Evolutionary conservation across 495 filamentous ascomycete species (phyloP), one percentile per base, ranked within the genome.

Genomic region (Penicillium goetzii): DNA sequence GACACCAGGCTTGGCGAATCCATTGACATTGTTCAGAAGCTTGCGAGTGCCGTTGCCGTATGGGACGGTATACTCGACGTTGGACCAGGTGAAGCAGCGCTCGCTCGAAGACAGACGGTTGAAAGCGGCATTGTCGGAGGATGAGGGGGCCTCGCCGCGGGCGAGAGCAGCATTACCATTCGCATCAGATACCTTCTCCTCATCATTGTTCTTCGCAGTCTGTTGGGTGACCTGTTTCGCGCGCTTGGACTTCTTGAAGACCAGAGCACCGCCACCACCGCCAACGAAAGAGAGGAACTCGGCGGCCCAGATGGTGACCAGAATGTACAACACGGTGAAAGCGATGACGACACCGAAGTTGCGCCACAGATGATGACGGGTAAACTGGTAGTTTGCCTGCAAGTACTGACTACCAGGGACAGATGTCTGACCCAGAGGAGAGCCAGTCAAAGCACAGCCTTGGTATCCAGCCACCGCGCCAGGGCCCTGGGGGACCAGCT

Each of bases 271-370:
- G 36, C 81, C 84, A 30, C 83, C 84, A 47, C 81, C 80, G 2
- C 80, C 78, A 36, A 79, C 78, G 58, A 80, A 87, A 25, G 77
- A 81, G 50, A 83, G 83, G 2, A 79, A 59, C 58, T 89, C 86
- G 19, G 84, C 78, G 11, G 83, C 88, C 45, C 87, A 53, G 49
- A 89, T 79, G 1, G 90, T 92, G 40, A 93, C 78, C 26, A 88
- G 51, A 32, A 93, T 83, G 59, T 92, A 93, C 2, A 90, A 76
- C 12, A 89, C 82, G 6, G 77, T 83, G 56, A 90, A 92, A 17
- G 87, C 89, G 43, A 92, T 82, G 40, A 92, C 66, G 21, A 93
- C 88, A 53, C 88, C 90, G 68, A 90, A 92, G 71, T 95, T 93
- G 19, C 90, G 87, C 91, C 91, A 95, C 19, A 93, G 72, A 67